Conservation (phyloP, 169 alveolate genomes). For the Perkinsus chesapeaki region DNA sequence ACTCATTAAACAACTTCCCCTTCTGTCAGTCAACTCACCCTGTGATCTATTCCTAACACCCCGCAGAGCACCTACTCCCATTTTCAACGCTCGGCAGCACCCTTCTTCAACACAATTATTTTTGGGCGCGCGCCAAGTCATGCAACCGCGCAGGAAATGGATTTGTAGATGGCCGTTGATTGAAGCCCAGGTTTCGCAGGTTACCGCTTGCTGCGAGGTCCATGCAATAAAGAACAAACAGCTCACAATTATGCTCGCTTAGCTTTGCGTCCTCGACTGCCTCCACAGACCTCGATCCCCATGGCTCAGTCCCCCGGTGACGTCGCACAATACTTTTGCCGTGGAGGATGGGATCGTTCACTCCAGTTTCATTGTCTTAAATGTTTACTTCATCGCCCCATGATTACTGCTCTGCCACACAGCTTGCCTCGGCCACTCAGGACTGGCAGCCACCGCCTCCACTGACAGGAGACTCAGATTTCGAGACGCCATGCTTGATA, state of each 20-base stretch:
- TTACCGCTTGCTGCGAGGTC: no score
- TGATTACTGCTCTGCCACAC: background rate
- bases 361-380: background rate
- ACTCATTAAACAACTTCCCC: background rate
- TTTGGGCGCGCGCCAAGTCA: background rate
- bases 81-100: background rate
- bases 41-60: background rate
- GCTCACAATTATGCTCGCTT: no score
- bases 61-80: background rate
- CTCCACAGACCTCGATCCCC: no score
- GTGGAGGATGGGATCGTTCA: no score
- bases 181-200: background rate
- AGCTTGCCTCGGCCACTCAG: background rate
- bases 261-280: no score
- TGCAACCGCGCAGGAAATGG: background rate
- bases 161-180: no score
- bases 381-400: background rate
- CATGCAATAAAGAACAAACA: no score
- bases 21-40: no score
- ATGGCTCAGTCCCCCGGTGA: no score
- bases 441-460: conserved; percentile 3
- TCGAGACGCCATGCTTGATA: background rate
- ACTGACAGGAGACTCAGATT: background rate
- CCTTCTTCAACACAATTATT: background rate
- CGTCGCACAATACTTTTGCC: no score